These are phyloP conservation scores for Mycena sp. DNA, from an alignment of 1,284 basidiomycete species.

Conservation along the genomic window DNA sequence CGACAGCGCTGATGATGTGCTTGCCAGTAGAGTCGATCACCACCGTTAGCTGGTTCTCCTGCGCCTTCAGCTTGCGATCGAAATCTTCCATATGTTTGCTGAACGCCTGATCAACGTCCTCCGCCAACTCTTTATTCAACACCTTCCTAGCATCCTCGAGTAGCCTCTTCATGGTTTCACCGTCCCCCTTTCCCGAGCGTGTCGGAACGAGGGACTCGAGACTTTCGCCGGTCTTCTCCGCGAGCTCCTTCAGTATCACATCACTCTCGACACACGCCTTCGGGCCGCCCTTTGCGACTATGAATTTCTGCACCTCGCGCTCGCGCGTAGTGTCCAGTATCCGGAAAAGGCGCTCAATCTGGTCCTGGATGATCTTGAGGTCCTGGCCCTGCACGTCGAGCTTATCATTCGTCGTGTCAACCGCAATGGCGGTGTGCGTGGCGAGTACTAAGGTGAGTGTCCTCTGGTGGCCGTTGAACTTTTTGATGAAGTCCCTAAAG, in stretches of 20 bases:
- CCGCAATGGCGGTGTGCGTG: constrained; percentile 42
- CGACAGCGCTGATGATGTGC: constrained; percentile 40
- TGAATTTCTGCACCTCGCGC: constrained; percentile 38
- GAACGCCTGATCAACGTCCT: constrained; percentile 48
- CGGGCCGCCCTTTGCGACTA: constrained; percentile 38
- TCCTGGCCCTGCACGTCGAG: constrained; percentile 33
- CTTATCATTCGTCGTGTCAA: constrained; percentile 44
- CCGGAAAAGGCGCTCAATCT: constrained; percentile 30
- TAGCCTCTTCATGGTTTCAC: background rate
- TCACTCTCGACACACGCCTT: constrained; percentile 35
- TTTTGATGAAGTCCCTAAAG: constrained; percentile 41
- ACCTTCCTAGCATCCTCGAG: constrained; percentile 30
- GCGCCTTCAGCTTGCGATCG: constrained; percentile 49
- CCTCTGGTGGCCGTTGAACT: constrained; percentile 43
- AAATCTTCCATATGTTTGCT: constrained; percentile 47
- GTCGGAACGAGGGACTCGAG: background rate
- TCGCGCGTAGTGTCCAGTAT: constrained; percentile 38
- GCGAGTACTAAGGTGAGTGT: constrained; percentile 43
- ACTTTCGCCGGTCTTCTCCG: constrained; percentile 33
- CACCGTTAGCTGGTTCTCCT: constrained; percentile 45
- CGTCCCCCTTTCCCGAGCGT: background rate
- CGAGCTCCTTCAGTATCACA: constrained; percentile 29
- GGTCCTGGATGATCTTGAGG: constrained; percentile 35
- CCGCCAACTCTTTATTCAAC: constrained; percentile 44
- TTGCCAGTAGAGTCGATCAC: constrained; percentile 42